phyloP scores from a whole-genome alignment of 2,329 filamentous ascomycete genomes.

The Aspergillus quadrilineatus region DNA sequence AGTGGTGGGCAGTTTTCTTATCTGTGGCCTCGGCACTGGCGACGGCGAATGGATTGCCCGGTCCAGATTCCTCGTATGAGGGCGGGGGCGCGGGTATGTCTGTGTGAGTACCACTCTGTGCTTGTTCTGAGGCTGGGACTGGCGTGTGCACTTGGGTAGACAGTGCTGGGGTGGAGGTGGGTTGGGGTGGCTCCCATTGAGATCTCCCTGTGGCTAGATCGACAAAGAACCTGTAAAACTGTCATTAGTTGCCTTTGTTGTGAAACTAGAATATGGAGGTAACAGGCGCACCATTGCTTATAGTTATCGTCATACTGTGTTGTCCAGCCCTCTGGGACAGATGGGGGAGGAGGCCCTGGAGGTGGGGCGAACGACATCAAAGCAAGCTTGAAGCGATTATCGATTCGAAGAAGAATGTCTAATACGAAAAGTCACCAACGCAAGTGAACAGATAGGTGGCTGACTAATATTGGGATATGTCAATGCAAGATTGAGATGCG shows the following conservation, averaged over 20 bases:
- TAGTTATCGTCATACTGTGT: constrained; percentile 85
- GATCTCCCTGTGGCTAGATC: constrained; percentile 85
- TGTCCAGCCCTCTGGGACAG: constrained; percentile 76
- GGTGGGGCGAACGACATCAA: constrained; percentile 44
- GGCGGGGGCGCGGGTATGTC: constrained; percentile 37
- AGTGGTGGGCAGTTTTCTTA: constrained; percentile 38
- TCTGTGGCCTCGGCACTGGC: constrained; percentile 35
- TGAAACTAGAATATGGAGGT: neutral
- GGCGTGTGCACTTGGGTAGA: neutral
- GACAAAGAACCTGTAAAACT: constrained; percentile 74
- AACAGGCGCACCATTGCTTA: constrained; percentile 67
- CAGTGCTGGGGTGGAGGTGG: constrained; percentile 21
- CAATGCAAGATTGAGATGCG: neutral
- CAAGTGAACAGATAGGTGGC: neutral
- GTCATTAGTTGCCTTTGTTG: constrained; percentile 15
- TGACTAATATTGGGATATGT: neutral
- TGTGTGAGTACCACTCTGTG: neutral
- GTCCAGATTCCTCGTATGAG: constrained; percentile 60
- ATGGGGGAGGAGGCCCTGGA: constrained; percentile 56
- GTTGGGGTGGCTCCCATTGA: constrained; percentile 82
- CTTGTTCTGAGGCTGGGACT: neutral
- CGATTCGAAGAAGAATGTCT: neutral
- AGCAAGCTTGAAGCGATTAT: neutral
- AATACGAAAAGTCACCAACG: neutral
- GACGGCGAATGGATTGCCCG: constrained; percentile 43